phyloP scores from a whole-genome alignment of 139 green algal genomes.

The Edaphochlamys debaryana region DNA sequence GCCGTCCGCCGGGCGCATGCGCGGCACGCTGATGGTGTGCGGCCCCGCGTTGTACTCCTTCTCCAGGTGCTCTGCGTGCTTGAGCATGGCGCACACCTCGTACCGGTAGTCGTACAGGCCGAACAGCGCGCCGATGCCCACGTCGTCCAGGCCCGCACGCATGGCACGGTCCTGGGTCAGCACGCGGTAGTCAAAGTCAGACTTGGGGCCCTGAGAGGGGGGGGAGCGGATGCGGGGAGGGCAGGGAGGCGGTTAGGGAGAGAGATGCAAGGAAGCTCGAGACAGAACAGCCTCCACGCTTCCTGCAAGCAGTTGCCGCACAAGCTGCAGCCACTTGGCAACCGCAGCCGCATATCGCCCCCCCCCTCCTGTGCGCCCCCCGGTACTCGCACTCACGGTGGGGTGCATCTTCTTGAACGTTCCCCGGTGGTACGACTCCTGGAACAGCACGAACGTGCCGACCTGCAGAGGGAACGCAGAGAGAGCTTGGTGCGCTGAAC shows the following conservation, averaged over 20 bases:
- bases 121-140: constrained; percentile 76
- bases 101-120: constrained; percentile 77
- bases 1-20: constrained; percentile 76
- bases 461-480: constrained; percentile 41
- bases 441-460: constrained; percentile 81
- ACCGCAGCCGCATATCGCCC: too few relatives aligned
- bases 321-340: too few relatives aligned
- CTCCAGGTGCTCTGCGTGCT: constrained; percentile 78
- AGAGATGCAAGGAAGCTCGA: too few relatives aligned
- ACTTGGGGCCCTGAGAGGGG: constrained; percentile 63
- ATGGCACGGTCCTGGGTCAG: constrained; percentile 76
- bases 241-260: too few relatives aligned
- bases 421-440: constrained; percentile 72
- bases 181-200: constrained; percentile 71
- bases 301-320: too few relatives aligned
- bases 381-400: neutral
- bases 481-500: too few relatives aligned
- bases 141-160: constrained; percentile 74
- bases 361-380: too few relatives aligned
- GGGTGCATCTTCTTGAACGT: constrained; percentile 77
- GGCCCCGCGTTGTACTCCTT: constrained; percentile 71
- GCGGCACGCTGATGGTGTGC: constrained; percentile 76
- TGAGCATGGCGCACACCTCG: constrained; percentile 68
- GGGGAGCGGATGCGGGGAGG: too few relatives aligned
- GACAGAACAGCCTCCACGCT: too few relatives aligned